Conservation (phyloP, 2,329 filamentous ascomycete species). For the Gaeumannomyces tritici region DNA sequence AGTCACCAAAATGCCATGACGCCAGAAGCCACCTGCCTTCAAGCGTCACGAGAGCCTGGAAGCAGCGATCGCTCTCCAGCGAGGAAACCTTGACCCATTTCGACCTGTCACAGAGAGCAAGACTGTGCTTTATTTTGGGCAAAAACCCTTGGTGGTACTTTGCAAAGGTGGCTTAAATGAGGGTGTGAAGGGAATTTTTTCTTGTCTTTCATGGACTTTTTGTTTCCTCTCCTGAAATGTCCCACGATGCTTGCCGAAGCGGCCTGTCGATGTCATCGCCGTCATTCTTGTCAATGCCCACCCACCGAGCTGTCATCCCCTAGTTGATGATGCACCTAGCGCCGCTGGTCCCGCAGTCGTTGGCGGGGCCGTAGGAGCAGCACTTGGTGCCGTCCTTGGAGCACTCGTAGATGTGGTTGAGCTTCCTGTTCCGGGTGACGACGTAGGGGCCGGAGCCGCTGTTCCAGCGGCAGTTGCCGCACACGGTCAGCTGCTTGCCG, state of each 20-base stretch:
- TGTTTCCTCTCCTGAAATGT: too few species aligned
- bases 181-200: neutral
- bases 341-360: slow-evolving; percentile 8
- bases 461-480: slow-evolving; percentile 15
- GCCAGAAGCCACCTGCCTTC: too few species aligned
- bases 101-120: neutral
- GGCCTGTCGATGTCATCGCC: too few species aligned
- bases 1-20: too few species aligned
- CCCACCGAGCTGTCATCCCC: too few species aligned
- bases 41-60: too few species aligned
- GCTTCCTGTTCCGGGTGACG: slow-evolving; percentile 12
- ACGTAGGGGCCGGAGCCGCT: slow-evolving; percentile 7
- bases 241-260: too few species aligned
- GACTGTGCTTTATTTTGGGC: neutral
- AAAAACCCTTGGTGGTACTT: neutral
- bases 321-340: neutral
- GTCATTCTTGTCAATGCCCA: too few species aligned
- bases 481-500: slow-evolving; percentile 13
- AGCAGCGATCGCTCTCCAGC: too few species aligned
- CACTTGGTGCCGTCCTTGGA: slow-evolving; percentile 11
- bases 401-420: slow-evolving; percentile 15
- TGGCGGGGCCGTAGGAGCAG: slow-evolving; percentile 13
- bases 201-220: too few species aligned
- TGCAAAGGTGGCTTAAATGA: neutral
- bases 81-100: neutral